These are phyloP conservation scores for Zizania latifolia DNA, from an alignment of 176 grass and related monocot genomes.

Conservation along the genomic window DNA sequence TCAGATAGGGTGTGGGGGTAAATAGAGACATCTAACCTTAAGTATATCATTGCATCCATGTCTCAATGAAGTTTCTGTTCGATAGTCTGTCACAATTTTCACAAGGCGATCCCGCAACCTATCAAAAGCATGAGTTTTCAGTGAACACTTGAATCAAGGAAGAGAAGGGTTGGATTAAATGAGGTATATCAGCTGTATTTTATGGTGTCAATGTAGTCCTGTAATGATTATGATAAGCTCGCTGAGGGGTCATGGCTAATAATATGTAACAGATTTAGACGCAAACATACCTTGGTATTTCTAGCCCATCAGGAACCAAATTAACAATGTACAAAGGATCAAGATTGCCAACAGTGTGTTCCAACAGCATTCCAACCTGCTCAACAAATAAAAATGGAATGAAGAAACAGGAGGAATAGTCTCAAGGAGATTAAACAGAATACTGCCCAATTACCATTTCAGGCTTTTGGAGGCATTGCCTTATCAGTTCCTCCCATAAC, in stretches of 20 bases:
- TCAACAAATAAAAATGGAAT: slow-evolving; percentile 22
- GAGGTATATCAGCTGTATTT: no score
- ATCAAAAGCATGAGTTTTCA: slow-evolving; percentile 3
- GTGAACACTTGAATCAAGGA: neutral
- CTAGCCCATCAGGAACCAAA: slow-evolving; percentile 94
- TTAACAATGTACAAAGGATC: slow-evolving; percentile 94
- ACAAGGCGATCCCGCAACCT: slow-evolving; percentile 91
- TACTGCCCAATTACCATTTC: slow-evolving; percentile 69
- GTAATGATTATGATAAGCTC: neutral
- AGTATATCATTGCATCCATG: slow-evolving; percentile 98
- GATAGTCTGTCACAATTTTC: slow-evolving; percentile 95
- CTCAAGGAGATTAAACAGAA: slow-evolving; percentile 16
- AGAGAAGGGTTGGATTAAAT: neutral
- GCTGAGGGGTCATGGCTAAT: neutral
- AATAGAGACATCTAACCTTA: slow-evolving; percentile 47
- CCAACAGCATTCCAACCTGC: slow-evolving; percentile 95
- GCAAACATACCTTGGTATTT: slow-evolving; percentile 75
- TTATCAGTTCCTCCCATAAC: slow-evolving; percentile 91
- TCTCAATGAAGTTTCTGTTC: slow-evolving; percentile 90
- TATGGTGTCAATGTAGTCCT: neutral
- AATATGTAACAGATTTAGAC: no score
- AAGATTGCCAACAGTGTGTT: slow-evolving; percentile 97
- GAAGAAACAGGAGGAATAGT: neutral
- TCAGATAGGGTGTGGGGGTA: no score
- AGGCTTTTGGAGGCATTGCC: slow-evolving; percentile 77